Evolutionary conservation across 768 basidiomycete species (phyloP).

Genomic region (Trametes coccinea): DNA sequence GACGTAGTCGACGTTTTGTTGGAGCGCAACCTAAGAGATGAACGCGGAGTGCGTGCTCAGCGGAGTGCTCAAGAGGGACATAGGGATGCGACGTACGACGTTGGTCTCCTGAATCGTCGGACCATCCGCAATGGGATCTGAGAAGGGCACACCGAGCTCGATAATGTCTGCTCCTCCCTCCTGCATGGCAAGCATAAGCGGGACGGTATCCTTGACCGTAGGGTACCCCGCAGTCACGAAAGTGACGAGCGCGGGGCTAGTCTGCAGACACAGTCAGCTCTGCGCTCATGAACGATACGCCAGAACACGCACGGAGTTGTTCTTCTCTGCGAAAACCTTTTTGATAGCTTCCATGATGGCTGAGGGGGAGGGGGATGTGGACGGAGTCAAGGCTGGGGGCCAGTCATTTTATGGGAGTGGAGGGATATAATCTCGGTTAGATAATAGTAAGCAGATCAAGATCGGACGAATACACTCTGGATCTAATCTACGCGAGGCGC

Average conservation of each 20-base stretch:
- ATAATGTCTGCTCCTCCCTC: conserved; percentile 92
- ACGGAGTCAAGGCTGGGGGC: conserved; percentile 5
- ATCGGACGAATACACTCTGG: background rate
- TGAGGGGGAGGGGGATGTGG: conserved; percentile 8
- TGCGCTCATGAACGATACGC: background rate
- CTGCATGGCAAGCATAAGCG: conserved; percentile 89
- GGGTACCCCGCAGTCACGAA: conserved; percentile 97
- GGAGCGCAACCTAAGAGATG: conserved; percentile 68
- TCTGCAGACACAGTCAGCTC: conserved; percentile 6
- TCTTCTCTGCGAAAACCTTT: conserved; percentile 69
- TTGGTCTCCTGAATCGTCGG: conserved; percentile 92
- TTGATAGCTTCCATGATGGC: conserved; percentile 67
- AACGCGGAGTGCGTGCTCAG: conserved; percentile 11
- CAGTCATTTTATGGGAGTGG: conserved; percentile 21
- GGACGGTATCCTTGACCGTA: conserved; percentile 73
- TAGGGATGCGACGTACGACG: conserved; percentile 55
- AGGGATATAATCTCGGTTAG: background rate
- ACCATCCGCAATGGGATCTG: conserved; percentile 95
- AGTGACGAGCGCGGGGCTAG: conserved; percentile 65
- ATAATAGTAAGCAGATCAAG: background rate
- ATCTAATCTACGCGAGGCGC: conserved; percentile 21
- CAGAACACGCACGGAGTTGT: conserved; percentile 45
- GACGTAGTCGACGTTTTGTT: conserved; percentile 76
- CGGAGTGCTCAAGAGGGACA: background rate
- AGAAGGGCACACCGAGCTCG: conserved; percentile 94